Evolutionary conservation across 1,284 basidiomycete genomes (phyloP).

Genomic region (Amylostereum chailletii): DNA sequence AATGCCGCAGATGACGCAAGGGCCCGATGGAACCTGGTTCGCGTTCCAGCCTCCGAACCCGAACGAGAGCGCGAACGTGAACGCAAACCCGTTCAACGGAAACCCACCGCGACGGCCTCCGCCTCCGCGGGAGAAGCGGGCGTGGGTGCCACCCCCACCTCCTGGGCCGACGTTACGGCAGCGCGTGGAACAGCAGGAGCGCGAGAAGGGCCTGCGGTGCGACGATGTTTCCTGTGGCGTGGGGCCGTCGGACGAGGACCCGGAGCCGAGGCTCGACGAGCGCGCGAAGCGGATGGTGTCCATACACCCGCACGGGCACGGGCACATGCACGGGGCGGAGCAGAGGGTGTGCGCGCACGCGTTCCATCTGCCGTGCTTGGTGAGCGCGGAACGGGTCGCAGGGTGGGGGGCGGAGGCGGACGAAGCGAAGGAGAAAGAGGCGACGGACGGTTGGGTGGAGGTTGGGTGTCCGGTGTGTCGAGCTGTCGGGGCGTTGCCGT

Average conservation of each 20-base stretch:
- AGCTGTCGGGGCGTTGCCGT: constrained; percentile 44
- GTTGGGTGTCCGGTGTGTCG: constrained; percentile 66
- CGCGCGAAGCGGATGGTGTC: constrained; percentile 20
- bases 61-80: not conserved
- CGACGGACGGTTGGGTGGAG: constrained; percentile 33
- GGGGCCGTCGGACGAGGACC: constrained; percentile 70
- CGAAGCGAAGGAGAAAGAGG: constrained; percentile 21
- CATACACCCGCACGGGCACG: constrained; percentile 17
- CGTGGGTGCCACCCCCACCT: constrained; percentile 29
- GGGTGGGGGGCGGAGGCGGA: constrained; percentile 44
- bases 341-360: constrained; percentile 43
- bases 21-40: constrained; percentile 8
- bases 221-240: constrained; percentile 62
- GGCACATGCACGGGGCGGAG: constrained; percentile 7
- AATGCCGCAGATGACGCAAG: constrained; percentile 8
- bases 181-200: constrained; percentile 39
- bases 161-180: constrained; percentile 49
- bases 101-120: not conserved
- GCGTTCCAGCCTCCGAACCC: not conserved
- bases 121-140: constrained; percentile 9
- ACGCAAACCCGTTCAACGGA: not conserved
- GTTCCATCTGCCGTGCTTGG: constrained; percentile 65
- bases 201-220: constrained; percentile 47
- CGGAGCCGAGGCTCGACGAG: constrained; percentile 18
- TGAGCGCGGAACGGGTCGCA: constrained; percentile 64